A percentile compares a stretch with the other conserved stretches of the same genome.
phyloP scores from a whole-genome alignment of 2,329 filamentous ascomycete genomes.

The Alternaria brassicae region DNA sequence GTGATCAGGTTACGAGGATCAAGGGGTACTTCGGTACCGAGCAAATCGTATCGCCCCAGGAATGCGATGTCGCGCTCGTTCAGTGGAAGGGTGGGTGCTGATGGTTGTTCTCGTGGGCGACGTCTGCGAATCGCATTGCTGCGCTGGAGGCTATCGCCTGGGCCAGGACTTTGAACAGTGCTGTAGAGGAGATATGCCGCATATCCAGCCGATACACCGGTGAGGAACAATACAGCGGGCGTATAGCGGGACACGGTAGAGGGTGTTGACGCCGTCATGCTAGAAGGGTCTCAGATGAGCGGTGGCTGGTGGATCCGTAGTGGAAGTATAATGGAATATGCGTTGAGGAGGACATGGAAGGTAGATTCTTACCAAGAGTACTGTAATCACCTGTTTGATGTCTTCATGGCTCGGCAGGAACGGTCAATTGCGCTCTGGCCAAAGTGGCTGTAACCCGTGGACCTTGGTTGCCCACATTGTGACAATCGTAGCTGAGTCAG shows the following conservation, averaged over 20 bases:
- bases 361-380: constrained; percentile 17
- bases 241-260: constrained; percentile 50
- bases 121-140: constrained; percentile 71
- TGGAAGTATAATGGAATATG: constrained; percentile 4
- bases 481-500: constrained; percentile 14
- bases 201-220: constrained; percentile 64
- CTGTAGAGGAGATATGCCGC: constrained; percentile 66
- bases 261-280: constrained; percentile 44
- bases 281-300: constrained; percentile 1
- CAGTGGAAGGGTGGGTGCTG: constrained; percentile 21
- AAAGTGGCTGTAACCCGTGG: background rate
- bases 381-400: constrained; percentile 22
- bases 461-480: constrained; percentile 1
- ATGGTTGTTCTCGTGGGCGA: constrained; percentile 32
- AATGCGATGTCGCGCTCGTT: constrained; percentile 30
- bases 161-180: constrained; percentile 39
- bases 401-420: constrained; percentile 14
- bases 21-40: constrained; percentile 33
- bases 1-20: constrained; percentile 33
- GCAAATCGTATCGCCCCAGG: constrained; percentile 37
- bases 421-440: constrained; percentile 7
- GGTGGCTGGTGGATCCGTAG: background rate
- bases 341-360: constrained; percentile 7
- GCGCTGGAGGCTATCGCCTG: constrained; percentile 59
- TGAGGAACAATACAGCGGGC: constrained; percentile 62